Conservation (phyloP, 2,329 filamentous ascomycete species). For the Myriosclerotinia duriaeana region DNA sequence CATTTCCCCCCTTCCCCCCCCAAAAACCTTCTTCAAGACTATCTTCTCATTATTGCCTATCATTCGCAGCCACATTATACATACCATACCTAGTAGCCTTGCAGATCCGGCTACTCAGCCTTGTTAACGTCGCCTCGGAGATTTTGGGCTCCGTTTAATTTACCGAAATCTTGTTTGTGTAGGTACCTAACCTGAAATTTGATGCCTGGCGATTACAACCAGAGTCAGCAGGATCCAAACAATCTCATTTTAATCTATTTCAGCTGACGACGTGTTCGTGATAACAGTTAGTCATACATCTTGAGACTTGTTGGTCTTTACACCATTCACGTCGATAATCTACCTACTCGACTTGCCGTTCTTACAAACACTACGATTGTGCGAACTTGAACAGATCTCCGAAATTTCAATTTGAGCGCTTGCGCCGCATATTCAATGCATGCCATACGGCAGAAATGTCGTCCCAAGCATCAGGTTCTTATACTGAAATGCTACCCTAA, state of each 20-base stretch:
- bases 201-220: conserved; percentile 16
- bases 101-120: background rate
- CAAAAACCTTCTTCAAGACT: background rate
- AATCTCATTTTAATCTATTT: conserved; percentile 1
- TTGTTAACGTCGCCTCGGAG: conserved; percentile 15
- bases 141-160: background rate
- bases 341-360: background rate
- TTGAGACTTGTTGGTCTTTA: background rate
- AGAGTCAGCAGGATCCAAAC: conserved; percentile 17
- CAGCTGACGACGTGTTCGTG: conserved; percentile 22
- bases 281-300: conserved; percentile 15
- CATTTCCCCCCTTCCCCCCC: too few species aligned
- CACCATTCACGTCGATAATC: background rate
- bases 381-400: conserved; percentile 8
- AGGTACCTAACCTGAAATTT: conserved; percentile 5
- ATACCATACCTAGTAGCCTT: background rate
- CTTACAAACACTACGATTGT: background rate
- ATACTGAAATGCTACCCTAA: conserved; percentile 95
- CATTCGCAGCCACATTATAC: background rate
- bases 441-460: conserved; percentile 65
- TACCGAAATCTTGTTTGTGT: conserved; percentile 2
- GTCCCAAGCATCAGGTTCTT: conserved; percentile 95
- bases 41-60: background rate
- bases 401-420: conserved; percentile 11
- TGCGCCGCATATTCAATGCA: conserved; percentile 50